Base-by-base conservation (phyloP, 1,284 basidiomycete species). In the Hymenochaete sp. region DNA sequence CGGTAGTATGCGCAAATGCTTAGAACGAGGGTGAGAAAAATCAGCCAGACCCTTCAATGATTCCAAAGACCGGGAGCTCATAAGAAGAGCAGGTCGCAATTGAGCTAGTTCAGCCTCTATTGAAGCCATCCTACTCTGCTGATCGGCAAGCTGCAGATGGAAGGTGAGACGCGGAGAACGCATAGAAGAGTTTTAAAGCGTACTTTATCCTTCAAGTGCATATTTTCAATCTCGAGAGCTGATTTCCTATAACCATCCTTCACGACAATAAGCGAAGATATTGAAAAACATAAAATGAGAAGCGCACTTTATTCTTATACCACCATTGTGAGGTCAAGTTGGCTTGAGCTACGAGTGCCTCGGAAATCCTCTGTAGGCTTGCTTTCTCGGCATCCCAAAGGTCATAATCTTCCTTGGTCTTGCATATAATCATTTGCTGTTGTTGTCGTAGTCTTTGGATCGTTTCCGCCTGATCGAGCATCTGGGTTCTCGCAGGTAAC, bases 361-460 rank as follows among this genome's bases (percentile, higher is more conserved):
- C 81, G 0, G 75, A 71, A 48, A 71, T 73, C 44, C 80, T 66
- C 10, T 68, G 69, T 73, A 77, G 84, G 3, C 69, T 65, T 5
- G 74, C 73, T 51, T 70, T 67, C 56, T 82, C 80, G 0, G 73
- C 69, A 27, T 71, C 61, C 76, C 77, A 81, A 31, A 72, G 66
- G 6, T 64, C 64, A n/a, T 67, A 67, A 43, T 81, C 75, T 41
- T 79, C 74, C 35, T 72, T 67, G 5, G 67, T 62, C 41, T 74
- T 69, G 14, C 59, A 59, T 1, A 75, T 49, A 9, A 84, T 53
- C 45, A 72, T 69, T 52, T 82, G 72, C n/a, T 77, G 68, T 52
- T 86, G 79, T 13, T 62, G 55, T 1, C 65, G 69, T 11, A 85
- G 60, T 1, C 65, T 60, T 3, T 71, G 64, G 52, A 85, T 84